phyloP scores from a whole-genome alignment of 345 rosid genomes.

The rapeseed (Brassica napus) region Da-Ae NC_063437.1:1066501-1067000 shows the following conservation, averaged over 20 bases:
- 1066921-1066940: not conserved
- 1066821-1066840: conserved; percentile 34
- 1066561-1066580: conserved; percentile 34
- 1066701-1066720: conserved; percentile 71
- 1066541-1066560: conserved; percentile 65
- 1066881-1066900: not conserved
- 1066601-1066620: conserved; percentile 32
- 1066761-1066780: not conserved
- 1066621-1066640: conserved; percentile 59
- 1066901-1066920: not conserved
- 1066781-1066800: not conserved
- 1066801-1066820: conserved; percentile 30
- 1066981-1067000: not conserved
- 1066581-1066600: conserved; percentile 11
- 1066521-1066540: conserved; percentile 25
- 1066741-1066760: not conserved
- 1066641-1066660: conserved; percentile 91
- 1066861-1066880: not conserved
- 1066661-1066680: conserved; percentile 78
- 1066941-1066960: not conserved
- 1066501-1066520: conserved; percentile 39
- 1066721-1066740: not conserved
- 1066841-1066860: conserved; percentile 38
- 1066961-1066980: not conserved
- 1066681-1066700: conserved; percentile 62